These are phyloP conservation scores for Dactylellina sp. DNA, from an alignment of 2,329 filamentous ascomycete genomes.

Conservation along the genomic window DNA sequence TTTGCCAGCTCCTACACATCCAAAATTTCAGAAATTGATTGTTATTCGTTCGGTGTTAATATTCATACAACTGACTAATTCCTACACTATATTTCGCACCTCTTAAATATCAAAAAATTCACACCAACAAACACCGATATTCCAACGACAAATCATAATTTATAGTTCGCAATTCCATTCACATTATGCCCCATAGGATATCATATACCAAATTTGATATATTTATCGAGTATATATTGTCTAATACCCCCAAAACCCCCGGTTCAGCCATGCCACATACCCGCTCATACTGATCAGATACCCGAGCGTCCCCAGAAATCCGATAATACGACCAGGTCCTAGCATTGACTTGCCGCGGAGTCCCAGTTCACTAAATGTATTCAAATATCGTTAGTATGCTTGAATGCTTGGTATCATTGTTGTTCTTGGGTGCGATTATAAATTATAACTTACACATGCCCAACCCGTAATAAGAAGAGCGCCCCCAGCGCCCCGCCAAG, in stretches of 20 bases:
- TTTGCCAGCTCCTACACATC: too few species aligned
- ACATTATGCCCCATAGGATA: too few species aligned
- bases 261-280: slow-evolving; percentile 41
- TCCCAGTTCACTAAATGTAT: slow-evolving; percentile 34
- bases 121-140: too few species aligned
- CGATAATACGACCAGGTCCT: slow-evolving; percentile 51
- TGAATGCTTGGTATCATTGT: neutral
- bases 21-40: too few species aligned
- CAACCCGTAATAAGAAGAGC: slow-evolving; percentile 36
- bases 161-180: too few species aligned
- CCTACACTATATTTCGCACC: too few species aligned
- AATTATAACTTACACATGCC: slow-evolving; percentile 52
- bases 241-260: slow-evolving; percentile 38
- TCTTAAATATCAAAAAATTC: too few species aligned
- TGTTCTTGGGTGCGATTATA: too few species aligned
- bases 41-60: too few species aligned
- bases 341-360: slow-evolving; percentile 26
- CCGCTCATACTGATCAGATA: slow-evolving; percentile 54
- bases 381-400: neutral
- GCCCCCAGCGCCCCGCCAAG: slow-evolving; percentile 27
- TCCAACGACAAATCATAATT: too few species aligned
- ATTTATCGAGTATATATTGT: neutral
- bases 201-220: too few species aligned
- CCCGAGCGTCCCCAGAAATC: slow-evolving; percentile 44
- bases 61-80: too few species aligned